Base-by-base conservation (phyloP, 2,329 filamentous ascomycete genomes). In the Fusarium austroafricanum region DNA sequence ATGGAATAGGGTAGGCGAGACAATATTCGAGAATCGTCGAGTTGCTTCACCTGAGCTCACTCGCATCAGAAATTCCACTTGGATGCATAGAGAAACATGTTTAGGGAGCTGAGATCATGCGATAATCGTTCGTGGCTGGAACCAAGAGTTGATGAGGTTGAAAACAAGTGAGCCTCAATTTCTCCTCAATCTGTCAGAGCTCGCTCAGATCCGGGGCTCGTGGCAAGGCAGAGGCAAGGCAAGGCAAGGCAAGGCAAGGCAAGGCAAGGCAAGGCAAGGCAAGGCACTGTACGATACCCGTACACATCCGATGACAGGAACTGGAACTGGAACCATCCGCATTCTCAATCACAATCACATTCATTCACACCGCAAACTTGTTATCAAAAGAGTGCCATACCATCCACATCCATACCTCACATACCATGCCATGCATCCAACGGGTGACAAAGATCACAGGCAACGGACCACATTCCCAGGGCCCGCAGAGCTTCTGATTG, bases 391-490 rank as follows among this genome's bases (percentile, higher is more conserved):
- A 39, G 45, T 61, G 12, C 35, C 33, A 61, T 42, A 29, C 59
- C 23, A 26, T 26, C 23, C 23, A 26, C 8, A 5, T 8, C 5
- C n/a, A n/a, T n/a, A n/a, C n/a, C n/a, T n/a, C n/a, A 5, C 23
- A 26, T 26, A 26, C 23, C 23, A 26, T 26, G 23, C 23, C 23
- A 62, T 67, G 65, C 63, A 50, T 55, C 65, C 62, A 74, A 70
- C 70, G 60, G 68, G 65, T 55, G 55, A 61, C 42, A 49, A 69
- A 64, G 65, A 71, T 71, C 63, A 66, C 66, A 51, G 52, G 49
- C 44, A 57, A 68, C 59, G 66, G 66, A 61, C 65, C 56, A 70
- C 59, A 68, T 71, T 69, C 56, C 67, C 51, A 40, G 46, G 17
- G 18, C 47, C 33, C 44, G 23, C 37, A 49, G 40, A 45, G 29